Base-by-base conservation (phyloP, 169 alveolate genomes). In the Eimeria falciformis region DNA sequence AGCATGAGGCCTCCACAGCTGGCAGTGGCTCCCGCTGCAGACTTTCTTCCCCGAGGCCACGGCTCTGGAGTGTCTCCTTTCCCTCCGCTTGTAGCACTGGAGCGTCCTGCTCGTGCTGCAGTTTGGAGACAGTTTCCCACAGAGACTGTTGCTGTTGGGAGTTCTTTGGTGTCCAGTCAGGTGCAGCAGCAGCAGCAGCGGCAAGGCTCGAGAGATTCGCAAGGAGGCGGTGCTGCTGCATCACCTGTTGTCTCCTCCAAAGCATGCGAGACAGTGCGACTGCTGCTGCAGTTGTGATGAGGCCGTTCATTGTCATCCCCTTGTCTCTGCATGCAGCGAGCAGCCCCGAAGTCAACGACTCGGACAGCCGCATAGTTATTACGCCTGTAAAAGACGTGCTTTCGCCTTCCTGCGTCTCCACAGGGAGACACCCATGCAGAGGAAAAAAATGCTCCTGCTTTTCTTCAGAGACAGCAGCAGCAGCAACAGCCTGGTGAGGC, bases 201-300 rank as follows among this genome's bases (percentile, higher is more conserved):
- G 53, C 88, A 29, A 78, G 73, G 62, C 88, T 68, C 37, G 88
- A 78, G 88, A 78, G 71, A 18, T 78, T 71, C 4, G 88, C 88
- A 40, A 78, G 88, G 73, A 78, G 21, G 88, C 88, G 12, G 53
- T 78, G 88, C 18, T 78, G 88, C 43, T 89, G 71, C 81, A 89
- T 29, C 17, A 89, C 89, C 2, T 73, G 55, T 17, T 58, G 33
- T 29, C 93, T 53, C 40, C 84, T 1, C 93, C 93, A 89, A n/a
- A 89, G 81, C 93, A 89, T 46, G 56, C 82, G 73, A 7, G 93
- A 89, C 7, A 89, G 81, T 3, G 93, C 93, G 5, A 75, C 82
- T 3, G 93, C 78, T 21, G 93, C 93, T 4, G 93, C 75, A 14
- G 87, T 65, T 27, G 84, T 75, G 27, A 89, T 66, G 6, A 89